Evolutionary conservation across 345 rosid genomes (phyloP).

Genomic region (Raphanus raphanistrum): DNA sequence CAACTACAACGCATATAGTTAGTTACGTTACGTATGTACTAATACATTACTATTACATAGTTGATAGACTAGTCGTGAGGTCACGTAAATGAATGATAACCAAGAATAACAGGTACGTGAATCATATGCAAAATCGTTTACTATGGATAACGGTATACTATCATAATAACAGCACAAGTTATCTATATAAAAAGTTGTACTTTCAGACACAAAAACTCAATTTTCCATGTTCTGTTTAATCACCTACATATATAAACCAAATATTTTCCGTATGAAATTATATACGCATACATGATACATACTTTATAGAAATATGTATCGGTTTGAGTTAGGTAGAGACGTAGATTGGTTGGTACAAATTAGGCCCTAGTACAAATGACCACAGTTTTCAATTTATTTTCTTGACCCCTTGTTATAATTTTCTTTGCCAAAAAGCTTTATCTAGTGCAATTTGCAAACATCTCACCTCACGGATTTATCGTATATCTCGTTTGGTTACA

Average conservation of each 20-base stretch:
- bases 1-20: background rate
- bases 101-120: background rate
- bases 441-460: background rate
- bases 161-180: background rate
- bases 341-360: constrained; percentile 11
- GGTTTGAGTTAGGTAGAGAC: background rate
- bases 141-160: background rate
- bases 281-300: background rate
- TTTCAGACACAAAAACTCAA: background rate
- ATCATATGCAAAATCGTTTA: background rate
- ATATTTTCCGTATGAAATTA: background rate
- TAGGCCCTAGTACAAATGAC: background rate
- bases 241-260: background rate
- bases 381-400: constrained; percentile 1
- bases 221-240: background rate
- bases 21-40: background rate
- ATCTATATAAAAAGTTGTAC: background rate
- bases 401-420: constrained; percentile 3
- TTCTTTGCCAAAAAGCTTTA: background rate
- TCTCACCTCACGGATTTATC: constrained; percentile 4
- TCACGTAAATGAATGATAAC: background rate
- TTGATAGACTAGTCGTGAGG: background rate
- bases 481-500: background rate
- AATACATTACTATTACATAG: background rate
- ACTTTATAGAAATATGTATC: background rate